These are phyloP conservation scores for Chenopodium quinoa DNA, from an alignment of 148 eudicot genomes.

Conservation along the genomic window DNA sequence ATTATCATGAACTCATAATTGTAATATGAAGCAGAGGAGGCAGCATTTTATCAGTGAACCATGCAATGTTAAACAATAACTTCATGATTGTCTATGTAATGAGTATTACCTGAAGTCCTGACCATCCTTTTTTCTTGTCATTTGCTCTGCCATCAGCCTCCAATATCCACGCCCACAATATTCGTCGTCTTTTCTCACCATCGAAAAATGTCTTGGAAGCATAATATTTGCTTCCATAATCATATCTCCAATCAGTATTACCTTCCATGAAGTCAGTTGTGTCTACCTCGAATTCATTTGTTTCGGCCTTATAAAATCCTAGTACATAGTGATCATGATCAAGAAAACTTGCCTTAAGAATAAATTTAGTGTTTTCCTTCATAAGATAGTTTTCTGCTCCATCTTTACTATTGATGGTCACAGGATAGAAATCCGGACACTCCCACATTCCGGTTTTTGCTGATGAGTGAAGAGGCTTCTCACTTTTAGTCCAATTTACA, in stretches of 20 bases:
- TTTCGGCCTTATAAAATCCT: constrained; percentile 24
- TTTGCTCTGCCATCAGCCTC: constrained; percentile 38
- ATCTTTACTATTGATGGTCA: constrained; percentile 18
- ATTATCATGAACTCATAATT: background rate
- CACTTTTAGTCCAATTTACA: constrained; percentile 38
- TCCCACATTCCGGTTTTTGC: constrained; percentile 49
- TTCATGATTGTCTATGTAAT: background rate
- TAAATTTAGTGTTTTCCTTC: constrained; percentile 25
- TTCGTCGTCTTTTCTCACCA: constrained; percentile 36
- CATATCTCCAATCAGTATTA: constrained; percentile 46
- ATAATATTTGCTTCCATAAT: constrained; percentile 54
- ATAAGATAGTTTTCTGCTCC: constrained; percentile 25
- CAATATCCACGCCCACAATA: constrained; percentile 49
- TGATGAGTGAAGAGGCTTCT: constrained; percentile 37
- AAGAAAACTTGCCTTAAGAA: constrained; percentile 43
- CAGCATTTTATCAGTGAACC: no score
- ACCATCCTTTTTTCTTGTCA: constrained; percentile 54
- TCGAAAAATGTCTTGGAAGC: constrained; percentile 59
- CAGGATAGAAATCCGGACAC: constrained; percentile 56
- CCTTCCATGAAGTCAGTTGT: constrained; percentile 27
- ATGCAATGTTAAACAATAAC: no score
- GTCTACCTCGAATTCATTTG: constrained; percentile 27
- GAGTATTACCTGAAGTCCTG: constrained; percentile 51
- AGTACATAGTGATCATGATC: constrained; percentile 39
- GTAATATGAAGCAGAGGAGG: no score